Conservation (phyloP, 1,139 yeast genomes). For the Yamadazyma kanchanaburiensis region DNA sequence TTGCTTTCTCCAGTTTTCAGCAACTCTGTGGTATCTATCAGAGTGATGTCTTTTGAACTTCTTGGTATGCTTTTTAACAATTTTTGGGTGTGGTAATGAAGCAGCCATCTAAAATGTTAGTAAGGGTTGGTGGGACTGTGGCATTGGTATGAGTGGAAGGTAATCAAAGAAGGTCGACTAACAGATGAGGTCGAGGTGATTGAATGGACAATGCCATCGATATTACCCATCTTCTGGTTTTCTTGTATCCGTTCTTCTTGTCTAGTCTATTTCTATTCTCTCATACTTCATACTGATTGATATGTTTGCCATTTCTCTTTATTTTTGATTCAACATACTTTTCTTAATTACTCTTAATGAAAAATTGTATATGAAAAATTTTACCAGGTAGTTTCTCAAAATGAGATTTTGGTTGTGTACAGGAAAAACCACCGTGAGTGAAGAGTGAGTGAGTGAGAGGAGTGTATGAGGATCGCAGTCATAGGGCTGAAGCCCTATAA, state of each 20-base stretch:
- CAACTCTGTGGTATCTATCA: conserved; percentile 98
- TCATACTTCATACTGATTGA: neutral
- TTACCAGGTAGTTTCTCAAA: conserved; percentile 3
- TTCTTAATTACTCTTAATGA: conserved; percentile 8
- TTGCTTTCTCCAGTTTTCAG: conserved; percentile 99
- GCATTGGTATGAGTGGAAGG: too few relatives aligned
- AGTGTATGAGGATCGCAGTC: conserved; percentile 1
- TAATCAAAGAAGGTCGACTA: too few relatives aligned
- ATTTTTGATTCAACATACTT: conserved; percentile 9
- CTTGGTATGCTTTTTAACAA: conserved; percentile 99
- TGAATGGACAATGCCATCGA: too few relatives aligned
- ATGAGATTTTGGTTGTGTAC: conserved; percentile 3
- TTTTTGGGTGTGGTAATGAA: conserved; percentile 97
- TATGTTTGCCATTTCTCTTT: neutral
- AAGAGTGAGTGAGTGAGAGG: conserved; percentile 1
- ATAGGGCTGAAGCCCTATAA: conserved; percentile 1
- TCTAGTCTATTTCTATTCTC: neutral
- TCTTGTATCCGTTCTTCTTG: too few relatives aligned
- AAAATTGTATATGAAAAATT: conserved; percentile 10
- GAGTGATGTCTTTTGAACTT: conserved; percentile 99
- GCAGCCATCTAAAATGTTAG: conserved; percentile 70
- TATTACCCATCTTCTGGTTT: too few relatives aligned
- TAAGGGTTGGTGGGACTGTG: conserved; percentile 7
- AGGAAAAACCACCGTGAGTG: conserved; percentile 4
- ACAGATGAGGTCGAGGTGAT: too few relatives aligned